Conservation (phyloP, 805 yeast genomes). For the Starmerella etchellsii region DNA sequence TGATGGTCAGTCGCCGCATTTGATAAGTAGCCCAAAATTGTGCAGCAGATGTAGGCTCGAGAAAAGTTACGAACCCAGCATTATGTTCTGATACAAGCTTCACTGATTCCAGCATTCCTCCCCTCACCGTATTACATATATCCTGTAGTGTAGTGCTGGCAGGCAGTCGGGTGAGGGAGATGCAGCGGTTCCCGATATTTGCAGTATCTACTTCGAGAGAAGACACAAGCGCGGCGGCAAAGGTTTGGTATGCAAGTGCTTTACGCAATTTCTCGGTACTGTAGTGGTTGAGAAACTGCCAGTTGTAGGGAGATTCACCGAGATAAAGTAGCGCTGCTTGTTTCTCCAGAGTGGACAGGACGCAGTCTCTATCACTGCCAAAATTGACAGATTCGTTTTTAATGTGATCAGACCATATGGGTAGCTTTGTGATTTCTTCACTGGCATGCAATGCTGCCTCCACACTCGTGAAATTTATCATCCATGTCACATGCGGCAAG, state of each 20-base stretch:
- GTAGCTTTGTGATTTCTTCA: conserved; percentile 74
- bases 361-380: too few relatives aligned
- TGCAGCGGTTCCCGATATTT: conserved; percentile 86
- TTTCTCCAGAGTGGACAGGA: conserved; percentile 55
- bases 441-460: conserved; percentile 67
- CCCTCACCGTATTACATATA: conserved; percentile 89
- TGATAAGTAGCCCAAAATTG: conserved; percentile 93
- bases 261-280: conserved; percentile 9
- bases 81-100: conserved; percentile 72
- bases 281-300: conserved; percentile 48
- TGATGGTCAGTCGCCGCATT: conserved; percentile 75
- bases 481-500: not conserved
- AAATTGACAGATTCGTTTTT: too few relatives aligned
- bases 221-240: conserved; percentile 96
- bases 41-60: conserved; percentile 95
- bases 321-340: conserved; percentile 93
- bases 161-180: conserved; percentile 80
- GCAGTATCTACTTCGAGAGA: conserved; percentile 73
- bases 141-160: conserved; percentile 83
- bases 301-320: conserved; percentile 68
- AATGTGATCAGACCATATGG: too few relatives aligned
- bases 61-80: conserved; percentile 87
- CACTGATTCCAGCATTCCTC: conserved; percentile 79
- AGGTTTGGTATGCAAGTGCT: conserved; percentile 73
- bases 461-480: conserved; percentile 1